phyloP scores from a whole-genome alignment of 2,329 filamentous ascomycete species.

The Colletotrichum sp. region DNA sequence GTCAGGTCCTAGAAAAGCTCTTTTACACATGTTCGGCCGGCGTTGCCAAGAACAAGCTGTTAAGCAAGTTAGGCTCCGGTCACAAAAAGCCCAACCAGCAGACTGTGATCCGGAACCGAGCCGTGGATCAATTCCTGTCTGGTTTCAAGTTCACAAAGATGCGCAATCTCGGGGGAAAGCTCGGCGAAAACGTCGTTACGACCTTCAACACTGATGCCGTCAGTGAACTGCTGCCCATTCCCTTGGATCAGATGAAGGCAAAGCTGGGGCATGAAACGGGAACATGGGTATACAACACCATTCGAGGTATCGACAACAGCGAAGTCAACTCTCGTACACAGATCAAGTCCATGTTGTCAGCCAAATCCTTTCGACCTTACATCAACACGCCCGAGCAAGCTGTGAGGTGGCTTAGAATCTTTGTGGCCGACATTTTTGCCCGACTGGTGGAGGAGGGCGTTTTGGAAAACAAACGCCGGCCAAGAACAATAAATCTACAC shows the following conservation, averaged over 20 bases:
- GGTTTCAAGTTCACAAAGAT: constrained; percentile 95
- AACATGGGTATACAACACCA: constrained; percentile 81
- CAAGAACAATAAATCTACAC: constrained; percentile 85
- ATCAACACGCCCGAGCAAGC: constrained; percentile 83
- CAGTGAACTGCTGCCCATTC: constrained; percentile 73
- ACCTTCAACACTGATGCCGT: constrained; percentile 83
- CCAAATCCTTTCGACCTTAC: constrained; percentile 89
- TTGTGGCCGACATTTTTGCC: constrained; percentile 88
- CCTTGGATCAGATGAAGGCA: constrained; percentile 77
- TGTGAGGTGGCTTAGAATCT: constrained; percentile 86
- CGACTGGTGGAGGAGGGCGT: constrained; percentile 91
- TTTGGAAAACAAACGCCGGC: constrained; percentile 83
- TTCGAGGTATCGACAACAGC: constrained; percentile 84
- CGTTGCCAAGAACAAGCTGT: constrained; percentile 89
- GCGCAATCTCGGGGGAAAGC: constrained; percentile 90
- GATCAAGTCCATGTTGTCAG: constrained; percentile 97
- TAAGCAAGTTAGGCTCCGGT: constrained; percentile 90
- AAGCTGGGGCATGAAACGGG: constrained; percentile 86
- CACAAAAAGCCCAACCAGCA: constrained; percentile 95
- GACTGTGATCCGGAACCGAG: constrained; percentile 89
- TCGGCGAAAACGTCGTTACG: constrained; percentile 85
- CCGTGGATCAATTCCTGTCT: constrained; percentile 77
- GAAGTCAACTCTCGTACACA: constrained; percentile 91
- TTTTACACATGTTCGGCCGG: constrained; percentile 93
- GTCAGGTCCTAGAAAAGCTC: constrained; percentile 70